Conservation (phyloP, 1,284 basidiomycete species). For the Malassezia yamatoensis region DNA sequence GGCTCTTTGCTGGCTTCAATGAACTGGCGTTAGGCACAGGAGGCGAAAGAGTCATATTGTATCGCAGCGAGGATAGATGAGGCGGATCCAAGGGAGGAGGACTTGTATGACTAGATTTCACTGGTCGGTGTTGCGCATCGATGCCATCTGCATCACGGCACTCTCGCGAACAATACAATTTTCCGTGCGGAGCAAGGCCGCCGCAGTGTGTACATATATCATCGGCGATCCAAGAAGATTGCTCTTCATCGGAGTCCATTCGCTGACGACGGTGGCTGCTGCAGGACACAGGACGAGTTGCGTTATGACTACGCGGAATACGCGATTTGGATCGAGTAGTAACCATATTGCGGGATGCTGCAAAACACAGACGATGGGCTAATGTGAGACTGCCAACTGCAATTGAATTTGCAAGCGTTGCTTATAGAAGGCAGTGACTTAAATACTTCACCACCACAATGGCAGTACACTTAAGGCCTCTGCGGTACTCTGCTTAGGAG, state of each 20-base stretch:
- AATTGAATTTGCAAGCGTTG: not conserved
- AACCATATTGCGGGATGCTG: not conserved
- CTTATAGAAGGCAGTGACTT: not conserved
- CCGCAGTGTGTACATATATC: slow-evolving; percentile 17
- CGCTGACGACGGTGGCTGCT: not conserved
- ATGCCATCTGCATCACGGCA: slow-evolving; percentile 11
- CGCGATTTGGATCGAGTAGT: not conserved
- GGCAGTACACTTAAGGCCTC: no score
- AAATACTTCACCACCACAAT: no score
- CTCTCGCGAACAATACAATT: slow-evolving; percentile 15
- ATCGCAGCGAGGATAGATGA: slow-evolving; percentile 4
- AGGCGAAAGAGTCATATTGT: slow-evolving; percentile 16
- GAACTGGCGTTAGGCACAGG: not conserved
- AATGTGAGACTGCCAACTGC: not conserved
- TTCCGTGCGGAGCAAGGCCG: slow-evolving; percentile 12
- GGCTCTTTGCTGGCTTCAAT: not conserved
- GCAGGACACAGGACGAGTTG: not conserved
- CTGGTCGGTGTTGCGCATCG: not conserved
- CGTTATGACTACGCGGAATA: not conserved
- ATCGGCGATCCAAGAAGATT: slow-evolving; percentile 18
- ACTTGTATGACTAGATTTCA: no score
- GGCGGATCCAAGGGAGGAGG: no score
- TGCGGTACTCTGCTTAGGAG: no score
- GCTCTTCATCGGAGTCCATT: slow-evolving; percentile 4
- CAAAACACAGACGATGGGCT: not conserved